phyloP scores from a whole-genome alignment of 768 basidiomycete genomes.

The Pleurotus citrinopileatus region DNA sequence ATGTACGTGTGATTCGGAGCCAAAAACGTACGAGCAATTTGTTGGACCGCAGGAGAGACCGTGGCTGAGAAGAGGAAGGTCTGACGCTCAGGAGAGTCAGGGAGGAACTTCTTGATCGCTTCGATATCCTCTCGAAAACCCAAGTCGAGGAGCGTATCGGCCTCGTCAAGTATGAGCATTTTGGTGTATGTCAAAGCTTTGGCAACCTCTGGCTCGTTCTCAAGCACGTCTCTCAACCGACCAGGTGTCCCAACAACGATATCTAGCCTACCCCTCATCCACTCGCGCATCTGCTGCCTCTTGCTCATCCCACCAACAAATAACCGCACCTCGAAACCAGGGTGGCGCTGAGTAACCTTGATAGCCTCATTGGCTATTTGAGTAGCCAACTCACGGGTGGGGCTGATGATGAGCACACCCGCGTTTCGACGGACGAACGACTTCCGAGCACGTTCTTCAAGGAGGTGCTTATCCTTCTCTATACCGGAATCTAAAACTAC shows the following conservation, averaged over 20 bases:
- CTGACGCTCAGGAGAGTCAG: conserved; percentile 64
- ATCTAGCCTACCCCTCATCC: conserved; percentile 62
- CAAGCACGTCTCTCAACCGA: conserved; percentile 71
- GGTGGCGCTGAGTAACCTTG: conserved; percentile 58
- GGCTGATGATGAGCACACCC: conserved; percentile 81
- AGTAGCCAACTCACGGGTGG: conserved; percentile 86
- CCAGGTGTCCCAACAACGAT: conserved; percentile 92
- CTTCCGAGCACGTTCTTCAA: conserved; percentile 28
- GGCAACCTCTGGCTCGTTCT: conserved; percentile 52
- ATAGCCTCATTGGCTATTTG: conserved; percentile 86
- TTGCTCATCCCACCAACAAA: conserved; percentile 79
- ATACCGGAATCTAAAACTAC: conserved; percentile 41
- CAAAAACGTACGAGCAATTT: conserved; percentile 63
- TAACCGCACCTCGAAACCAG: conserved; percentile 65
- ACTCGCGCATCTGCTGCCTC: conserved; percentile 63
- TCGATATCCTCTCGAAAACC: conserved; percentile 89
- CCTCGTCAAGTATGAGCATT: conserved; percentile 88
- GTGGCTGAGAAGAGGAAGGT: conserved; percentile 93
- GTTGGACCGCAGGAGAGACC: conserved; percentile 66
- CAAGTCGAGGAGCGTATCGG: conserved; percentile 88
- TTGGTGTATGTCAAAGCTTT: conserved; percentile 52
- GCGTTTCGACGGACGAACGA: conserved; percentile 44
- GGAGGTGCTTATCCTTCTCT: conserved; percentile 20
- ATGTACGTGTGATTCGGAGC: conserved; percentile 65
- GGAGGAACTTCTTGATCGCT: conserved; percentile 63